Base-by-base conservation (phyloP, 106 monocot species). In the Narthecium ossifragum region DNA sequence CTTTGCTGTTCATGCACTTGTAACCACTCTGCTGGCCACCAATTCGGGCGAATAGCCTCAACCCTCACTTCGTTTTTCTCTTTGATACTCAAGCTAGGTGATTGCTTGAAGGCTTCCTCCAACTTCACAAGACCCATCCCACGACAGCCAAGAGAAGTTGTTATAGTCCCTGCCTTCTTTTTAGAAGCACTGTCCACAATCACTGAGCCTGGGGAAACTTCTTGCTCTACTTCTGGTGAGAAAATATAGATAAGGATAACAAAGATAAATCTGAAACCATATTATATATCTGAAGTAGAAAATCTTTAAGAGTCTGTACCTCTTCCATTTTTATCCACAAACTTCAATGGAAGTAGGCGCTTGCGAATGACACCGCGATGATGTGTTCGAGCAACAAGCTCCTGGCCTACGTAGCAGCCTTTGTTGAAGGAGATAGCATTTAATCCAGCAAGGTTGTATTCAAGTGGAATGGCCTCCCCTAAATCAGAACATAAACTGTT, bases 331-430 rank as follows among this genome's bases (percentile, higher is more conserved):
- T 65, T 55, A 53, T 82, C 70, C 0, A 67, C 53, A 31, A 99
- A 79, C 57, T 72, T 79, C 26, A 99, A 62, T 17, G 98, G 91
- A 63, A 91, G 77, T 49, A 91, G 64, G 21, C 98, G 91, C 63
- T 99, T 99, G 31, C 98, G 76, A 26, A 99, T 99, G 32, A 91
- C 85, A 36, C 98, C 98, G 2, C 91, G 88, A 65, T 91, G 91
- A 62, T 99, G 91, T 20, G 91, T 99, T 26, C 91, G 78, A 63
- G 98, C 88, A 40, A 99, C 62, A 33, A 88, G 85, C 64, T 99
- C 98, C 69, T 99, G 98, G 29, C 98, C 91, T 1, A 92, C 81
- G 32, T 99, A 99, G 74, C 98, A 99, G 7, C 98, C 98, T 59
- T 99, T 99, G 61, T 85, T 77, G 34, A 99, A 99, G 45, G 84